Evolutionary conservation across 2,329 filamentous ascomycete species (phyloP), one percentile per base, ranked within the genome.

Genomic region (Gremmenia infestans): DNA sequence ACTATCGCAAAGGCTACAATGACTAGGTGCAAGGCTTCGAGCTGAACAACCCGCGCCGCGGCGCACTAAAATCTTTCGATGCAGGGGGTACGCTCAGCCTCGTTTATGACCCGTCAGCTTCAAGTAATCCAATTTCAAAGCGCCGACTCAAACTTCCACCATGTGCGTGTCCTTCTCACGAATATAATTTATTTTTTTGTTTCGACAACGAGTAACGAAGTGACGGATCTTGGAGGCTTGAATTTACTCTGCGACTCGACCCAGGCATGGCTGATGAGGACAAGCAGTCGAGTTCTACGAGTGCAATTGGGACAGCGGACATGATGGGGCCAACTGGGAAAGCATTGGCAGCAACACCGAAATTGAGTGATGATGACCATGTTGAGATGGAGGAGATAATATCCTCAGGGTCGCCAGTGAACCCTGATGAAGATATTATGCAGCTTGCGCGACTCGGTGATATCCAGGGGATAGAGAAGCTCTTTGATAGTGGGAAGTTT

Each of bases 391-490:
- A 67, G 32, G 63, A 68, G 37, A 68, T 72, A 48, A 50, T 64
- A 28, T 52, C 64, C 1, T 50, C 63, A 5, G 65, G 58, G 9
- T 60, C 60, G 5, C 62, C 58, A 14, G 47, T 54, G 17, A 60
- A 36, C 48, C 64, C 70, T 3, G 84, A 89, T 67, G 82, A 89
- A 64, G 93, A 99, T 74, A 87, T 99, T 64, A 97, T 99, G 93
- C 93, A 97, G 76, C 76, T 97, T 70, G 91, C 94, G 42, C 81
- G 94, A 58, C 74, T 96, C 64, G 94, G 95, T 55, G 91, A 99
- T 70, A 83, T 97, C 58, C 78, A 80, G 7, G 88, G 83, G 52
- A 94, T 99, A 78, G 88, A 96, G 76, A 91, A 86, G 76, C 79
- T 99, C 51, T 96, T 97, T 65, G 89, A 93, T 69, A 83, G 81